These are phyloP conservation scores for Discostella stelligeroides DNA, from an alignment of 108 stramenopile genomes.

Conservation along the genomic window DNA sequence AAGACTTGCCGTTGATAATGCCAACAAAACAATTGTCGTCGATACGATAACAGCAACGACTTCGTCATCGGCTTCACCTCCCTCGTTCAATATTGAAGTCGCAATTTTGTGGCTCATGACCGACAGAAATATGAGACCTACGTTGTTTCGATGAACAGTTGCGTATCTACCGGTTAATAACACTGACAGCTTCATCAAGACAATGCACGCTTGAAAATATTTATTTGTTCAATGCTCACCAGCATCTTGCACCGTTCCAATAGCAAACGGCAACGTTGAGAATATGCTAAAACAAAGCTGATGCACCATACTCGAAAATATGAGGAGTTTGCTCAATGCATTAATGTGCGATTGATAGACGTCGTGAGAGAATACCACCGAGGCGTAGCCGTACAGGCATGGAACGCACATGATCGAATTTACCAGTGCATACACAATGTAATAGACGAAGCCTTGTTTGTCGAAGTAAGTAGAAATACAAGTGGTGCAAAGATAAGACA, in stretches of 20 bases:
- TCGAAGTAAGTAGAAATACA: too few species aligned
- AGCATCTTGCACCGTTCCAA: constrained; percentile 96
- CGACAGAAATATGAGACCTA: constrained; percentile 91
- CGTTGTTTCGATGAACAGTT: neutral
- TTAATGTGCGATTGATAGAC: constrained; percentile 73
- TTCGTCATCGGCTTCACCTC: constrained; percentile 43
- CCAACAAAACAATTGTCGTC: constrained; percentile 72
- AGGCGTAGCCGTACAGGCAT: constrained; percentile 87
- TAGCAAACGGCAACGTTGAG: constrained; percentile 87
- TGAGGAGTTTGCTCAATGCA: constrained; percentile 82
- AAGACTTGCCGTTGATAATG: constrained; percentile 79
- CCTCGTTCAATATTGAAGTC: constrained; percentile 49
- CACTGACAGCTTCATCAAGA: too few species aligned
- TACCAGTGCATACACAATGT: constrained; percentile 52
- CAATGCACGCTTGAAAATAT: too few species aligned
- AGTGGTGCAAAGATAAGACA: too few species aligned
- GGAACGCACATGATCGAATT: constrained; percentile 84
- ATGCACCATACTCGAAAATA: constrained; percentile 86
- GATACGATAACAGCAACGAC: constrained; percentile 65
- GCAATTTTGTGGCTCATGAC: constrained; percentile 90
- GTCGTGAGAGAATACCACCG: constrained; percentile 85
- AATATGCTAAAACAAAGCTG: constrained; percentile 85
- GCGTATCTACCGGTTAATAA: too few species aligned
- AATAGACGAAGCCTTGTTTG: constrained; percentile 47
- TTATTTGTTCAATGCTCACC: too few species aligned